These are phyloP conservation scores for Asterophora parasitica DNA, from an alignment of 768 basidiomycete genomes.

Conservation along the genomic window DNA sequence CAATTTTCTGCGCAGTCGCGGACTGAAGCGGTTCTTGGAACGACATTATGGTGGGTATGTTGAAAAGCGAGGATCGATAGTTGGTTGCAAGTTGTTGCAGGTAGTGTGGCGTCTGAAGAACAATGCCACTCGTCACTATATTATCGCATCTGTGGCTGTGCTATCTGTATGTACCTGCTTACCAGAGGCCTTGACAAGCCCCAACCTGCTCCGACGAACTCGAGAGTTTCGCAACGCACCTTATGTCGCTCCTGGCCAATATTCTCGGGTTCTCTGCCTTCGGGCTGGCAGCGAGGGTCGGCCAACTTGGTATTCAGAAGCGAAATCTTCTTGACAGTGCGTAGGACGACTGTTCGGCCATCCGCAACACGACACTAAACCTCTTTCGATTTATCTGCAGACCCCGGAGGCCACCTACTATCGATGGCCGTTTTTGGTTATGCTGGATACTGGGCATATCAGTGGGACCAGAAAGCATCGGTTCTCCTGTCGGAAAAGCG, in stretches of 20 bases:
- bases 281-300: constrained; percentile 78
- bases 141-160: constrained; percentile 34
- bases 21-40: constrained; percentile 18
- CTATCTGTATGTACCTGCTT: constrained; percentile 27
- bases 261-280: constrained; percentile 76
- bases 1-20: constrained; percentile 44
- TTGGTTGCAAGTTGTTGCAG: neutral
- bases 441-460: constrained; percentile 70
- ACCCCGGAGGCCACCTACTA: constrained; percentile 66
- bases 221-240: neutral
- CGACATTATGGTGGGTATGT: constrained; percentile 20
- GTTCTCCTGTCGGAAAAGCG: constrained; percentile 63
- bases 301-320: constrained; percentile 83
- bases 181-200: constrained; percentile 10
- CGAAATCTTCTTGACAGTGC: constrained; percentile 75
- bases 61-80: constrained; percentile 7
- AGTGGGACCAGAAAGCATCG: constrained; percentile 58
- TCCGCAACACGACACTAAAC: neutral
- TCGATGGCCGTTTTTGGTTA: constrained; percentile 69
- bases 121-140: constrained; percentile 2
- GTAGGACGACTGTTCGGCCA: constrained; percentile 27
- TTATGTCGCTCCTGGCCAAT: constrained; percentile 64
- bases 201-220: constrained; percentile 12
- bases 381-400: constrained; percentile 30
- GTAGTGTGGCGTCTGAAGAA: constrained; percentile 10